Evolutionary conservation across 495 filamentous ascomycete species (phyloP), one percentile per base, ranked within the genome.

Genomic region (Poronia punctata): DNA sequence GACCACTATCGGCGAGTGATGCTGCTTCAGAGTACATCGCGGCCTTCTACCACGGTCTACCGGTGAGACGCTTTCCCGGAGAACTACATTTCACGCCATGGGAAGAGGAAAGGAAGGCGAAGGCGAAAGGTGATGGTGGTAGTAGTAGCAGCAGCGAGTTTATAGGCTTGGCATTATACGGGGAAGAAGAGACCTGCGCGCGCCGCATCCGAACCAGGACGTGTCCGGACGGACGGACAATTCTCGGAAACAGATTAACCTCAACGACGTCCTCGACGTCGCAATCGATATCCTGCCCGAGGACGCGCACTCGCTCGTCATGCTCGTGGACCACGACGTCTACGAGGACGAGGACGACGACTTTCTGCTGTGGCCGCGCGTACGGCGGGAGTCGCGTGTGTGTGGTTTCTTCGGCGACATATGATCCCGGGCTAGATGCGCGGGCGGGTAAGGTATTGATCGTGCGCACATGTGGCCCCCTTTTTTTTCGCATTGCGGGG

Each of bases 261-360:
- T 85, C 2, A 61, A 77, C 47, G 79, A 85, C 50, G 59, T 84
- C 7, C 67, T 84, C 0, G 80, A 84, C 46, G 71, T 62, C 0
- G 72, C 71, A 4, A 72, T 79, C 9, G 59, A 56, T 16, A 62
- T 74, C 11, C 50, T 85, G 0, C 79, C 79, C 1, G 40, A 55
- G 3, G 76, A 83, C 59, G 80, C 79, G 3, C 80, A 81, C 40
- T 65, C 78, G 0, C 44, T 83, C 3, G 41, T 79, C 5, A 42
- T 85, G 35, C 48, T 84, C 4, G 57, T 76, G 0, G 50, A 78
- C 12, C 74, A 81, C 14, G 82, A 86, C 50, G 52, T 84, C 26
- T 84, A 76, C 53, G 79, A 84, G 50, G 72, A 75, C 48, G 75
- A 80, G 3, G 72, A 82, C 3, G 82, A 84, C 42, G 72, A 75